A percentile compares a stretch with the other conserved stretches of the same genome.
Evolutionary conservation across 1,284 basidiomycete species (phyloP).

Genomic region (Ganoderma boninense): DNA sequence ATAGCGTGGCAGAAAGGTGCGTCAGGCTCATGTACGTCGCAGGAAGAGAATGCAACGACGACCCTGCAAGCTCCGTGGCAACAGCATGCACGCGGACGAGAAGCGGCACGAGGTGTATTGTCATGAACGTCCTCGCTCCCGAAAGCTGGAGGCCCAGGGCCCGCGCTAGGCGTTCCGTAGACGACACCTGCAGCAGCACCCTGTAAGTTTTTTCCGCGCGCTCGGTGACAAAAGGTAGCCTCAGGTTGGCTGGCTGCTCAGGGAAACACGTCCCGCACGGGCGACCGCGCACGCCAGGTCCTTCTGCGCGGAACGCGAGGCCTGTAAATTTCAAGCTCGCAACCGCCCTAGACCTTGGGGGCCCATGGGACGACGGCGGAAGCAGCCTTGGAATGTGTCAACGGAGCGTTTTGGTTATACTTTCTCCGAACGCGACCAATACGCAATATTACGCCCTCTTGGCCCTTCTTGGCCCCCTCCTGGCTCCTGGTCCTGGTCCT

Average conservation of each 20-base stretch:
- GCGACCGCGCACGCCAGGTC: neutral
- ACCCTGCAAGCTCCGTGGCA: slow-evolving; percentile 5
- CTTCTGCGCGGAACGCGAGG: slow-evolving; percentile 1
- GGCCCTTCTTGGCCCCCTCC: neutral
- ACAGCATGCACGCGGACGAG: slow-evolving; percentile 7
- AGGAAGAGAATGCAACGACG: neutral
- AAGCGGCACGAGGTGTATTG: slow-evolving; percentile 1
- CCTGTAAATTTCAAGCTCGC: neutral
- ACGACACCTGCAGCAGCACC: slow-evolving; percentile 18
- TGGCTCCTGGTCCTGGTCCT: neutral
- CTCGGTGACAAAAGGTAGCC: slow-evolving; percentile 15
- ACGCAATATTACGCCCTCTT: neutral
- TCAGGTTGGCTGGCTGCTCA: slow-evolving; percentile 8
- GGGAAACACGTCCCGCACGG: slow-evolving; percentile 4
- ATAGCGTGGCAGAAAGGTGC: neutral
- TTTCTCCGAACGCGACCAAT: slow-evolving; percentile 9
- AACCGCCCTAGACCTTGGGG: slow-evolving; percentile 11
- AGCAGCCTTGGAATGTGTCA: slow-evolving; percentile 7
- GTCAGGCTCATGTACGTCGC: slow-evolving; percentile 6
- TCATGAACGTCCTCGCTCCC: neutral
- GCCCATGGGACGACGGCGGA: neutral
- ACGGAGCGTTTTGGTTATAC: slow-evolving; percentile 2
- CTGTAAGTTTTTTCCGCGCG: slow-evolving; percentile 30
- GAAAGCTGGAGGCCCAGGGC: neutral
- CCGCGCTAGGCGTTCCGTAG: slow-evolving; percentile 11